Base-by-base conservation (phyloP, 371 early-diverging fungal genomes). In the Phascolomyces articulosus region DNA sequence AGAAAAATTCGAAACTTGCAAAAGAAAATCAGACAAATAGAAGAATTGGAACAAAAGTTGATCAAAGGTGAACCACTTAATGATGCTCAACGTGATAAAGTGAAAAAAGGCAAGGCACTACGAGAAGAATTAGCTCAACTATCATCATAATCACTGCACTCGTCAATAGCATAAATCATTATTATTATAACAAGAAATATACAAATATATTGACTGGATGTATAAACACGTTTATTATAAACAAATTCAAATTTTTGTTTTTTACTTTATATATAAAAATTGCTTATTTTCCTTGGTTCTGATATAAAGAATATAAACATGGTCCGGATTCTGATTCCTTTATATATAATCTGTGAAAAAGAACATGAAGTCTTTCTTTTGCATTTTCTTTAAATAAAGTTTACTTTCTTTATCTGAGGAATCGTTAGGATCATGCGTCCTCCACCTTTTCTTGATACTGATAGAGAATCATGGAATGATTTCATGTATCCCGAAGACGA, bases 1-100 rank as follows among this genome's bases (percentile, higher is more conserved):
- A 24, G 74, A 51, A 91, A 90, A 75, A 84, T 95, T 64, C 88
- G 94, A 63, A 85, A 77, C 55, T 74, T 96, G 28, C 89, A 91
- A 62, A 95, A 94, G 83, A 98, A 97, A 77, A 74, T 97, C 61
- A 85, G 90, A 73, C 93, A 95, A 75, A 96, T 98, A 72, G 81
- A 82, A 51, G 93, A 91, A 44, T 79, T 98, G 55, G 92, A 92
- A 71, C 89, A 89, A 41, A 90, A 89, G 64, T 84, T 88, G 74
- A 82, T 78, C 13, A 78, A 82, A 4, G 97, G 97, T 27, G 95
- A 93, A 66, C 78, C 70, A 26, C 78, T 98, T n/a, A 94, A 94
- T 72, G 78, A 87, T 0, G 68, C 68, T 15, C 77, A 77, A 24
- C 51, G 56, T 11, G 73, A 67, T 15, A 71, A 77, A 48, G 58